A percentile compares a stretch with the other conserved stretches of the same genome.
Conservation (phyloP, 129 eudicot species). For the Mikania micrantha region DNA sequence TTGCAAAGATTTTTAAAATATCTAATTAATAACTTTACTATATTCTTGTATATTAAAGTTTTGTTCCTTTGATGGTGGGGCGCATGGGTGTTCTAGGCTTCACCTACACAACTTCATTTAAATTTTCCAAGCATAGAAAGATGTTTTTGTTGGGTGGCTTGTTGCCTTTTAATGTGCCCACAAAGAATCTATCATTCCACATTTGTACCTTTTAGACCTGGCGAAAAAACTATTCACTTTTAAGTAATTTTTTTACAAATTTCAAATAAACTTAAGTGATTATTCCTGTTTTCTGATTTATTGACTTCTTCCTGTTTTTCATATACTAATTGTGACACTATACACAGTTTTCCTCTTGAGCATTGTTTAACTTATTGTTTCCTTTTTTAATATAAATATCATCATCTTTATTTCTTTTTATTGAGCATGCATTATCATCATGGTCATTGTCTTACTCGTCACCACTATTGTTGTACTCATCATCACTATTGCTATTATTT, state of each 20-base stretch:
- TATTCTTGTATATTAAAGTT: not conserved
- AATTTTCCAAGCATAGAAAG: constrained; percentile 14
- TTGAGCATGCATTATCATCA: too few species aligned
- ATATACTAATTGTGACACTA: not conserved
- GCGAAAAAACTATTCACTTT: not conserved
- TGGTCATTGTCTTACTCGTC: too few species aligned
- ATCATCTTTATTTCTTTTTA: too few species aligned
- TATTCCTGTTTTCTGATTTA: not conserved
- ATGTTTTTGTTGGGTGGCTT: constrained; percentile 11
- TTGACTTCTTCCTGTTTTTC: not conserved
- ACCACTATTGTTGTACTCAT: too few species aligned
- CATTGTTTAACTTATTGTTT: not conserved
- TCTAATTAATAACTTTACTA: not conserved
- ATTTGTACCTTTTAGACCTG: not conserved
- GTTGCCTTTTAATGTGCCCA: constrained; percentile 6
- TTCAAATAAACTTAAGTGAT: not conserved
- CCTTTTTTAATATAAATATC: too few species aligned
- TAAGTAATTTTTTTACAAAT: not conserved
- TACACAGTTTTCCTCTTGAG: not conserved
- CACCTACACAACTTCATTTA: constrained; percentile 24
- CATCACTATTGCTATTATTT: too few species aligned
- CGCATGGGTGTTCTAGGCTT: constrained; percentile 12
- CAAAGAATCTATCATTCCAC: not conserved
- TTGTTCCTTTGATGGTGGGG: constrained; percentile 15
- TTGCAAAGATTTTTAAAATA: not conserved